Base-by-base conservation (phyloP, 164 flowering plant genomes). In the Nelumbo lutea region DNA sequence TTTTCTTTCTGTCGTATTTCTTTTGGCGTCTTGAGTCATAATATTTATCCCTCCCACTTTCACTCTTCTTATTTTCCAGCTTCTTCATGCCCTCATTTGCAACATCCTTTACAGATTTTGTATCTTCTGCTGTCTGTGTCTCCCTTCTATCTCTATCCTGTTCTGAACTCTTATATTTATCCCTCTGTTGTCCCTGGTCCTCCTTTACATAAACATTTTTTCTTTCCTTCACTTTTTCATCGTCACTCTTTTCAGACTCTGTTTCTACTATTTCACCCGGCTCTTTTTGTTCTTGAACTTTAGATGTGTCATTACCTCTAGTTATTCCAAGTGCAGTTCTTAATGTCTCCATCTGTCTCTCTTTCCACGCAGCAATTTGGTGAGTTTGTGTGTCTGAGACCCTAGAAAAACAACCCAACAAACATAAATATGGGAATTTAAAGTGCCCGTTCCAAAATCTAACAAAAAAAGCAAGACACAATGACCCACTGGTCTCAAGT, bases 331-430 rank as follows among this genome's bases (percentile, higher is more conserved):
- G 83, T 66, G 99, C 99, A 79, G 90, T 90, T 70, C 88, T 84
- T 3, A 96, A 75, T 39, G 80, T 85, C 82, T 93, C 98, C 94
- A 96, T 80, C 78, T 93, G 95, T 75, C 78, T 88, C 80, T 93
- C 97, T 78, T 93, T 93, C 59, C 90, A 84, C 51, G 97, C 98
- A 70, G 99, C 98, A 75, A 96, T 81, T 73, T 96, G 96, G 68
- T 93, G 99, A 38, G 94, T 88, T 75, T 90, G 94, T 7, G 97
- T 95, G 66, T 95, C 90, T 7, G 96, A 88, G 68, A 85, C 76
- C 85, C 99, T 90, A 78, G 64, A 56, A 11, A 73, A 69, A 48
- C 62, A 42, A 74, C 42, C 45, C 50, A 40, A 65, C 42, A 44
- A 27, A 15, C 7, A 50, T 14, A 5, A 8, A 65, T 45, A 65